A percentile compares a stretch with the other conserved stretches of the same genome.
Evolutionary conservation across 1,284 basidiomycete genomes (phyloP).

Genomic region (Pholiota adiposa): DNA sequence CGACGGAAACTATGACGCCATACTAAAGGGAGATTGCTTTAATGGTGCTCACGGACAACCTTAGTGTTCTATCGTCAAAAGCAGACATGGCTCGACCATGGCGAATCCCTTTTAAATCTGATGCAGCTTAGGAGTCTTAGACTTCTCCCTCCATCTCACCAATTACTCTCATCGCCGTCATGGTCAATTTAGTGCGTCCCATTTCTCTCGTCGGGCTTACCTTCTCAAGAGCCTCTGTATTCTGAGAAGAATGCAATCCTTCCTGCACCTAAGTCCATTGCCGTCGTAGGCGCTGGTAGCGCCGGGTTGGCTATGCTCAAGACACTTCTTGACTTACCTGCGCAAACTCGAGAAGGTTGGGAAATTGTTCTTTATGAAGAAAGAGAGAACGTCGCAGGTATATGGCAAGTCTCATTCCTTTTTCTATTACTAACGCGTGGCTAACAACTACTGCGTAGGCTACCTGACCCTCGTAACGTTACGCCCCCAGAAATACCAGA

Average conservation of each 20-base stretch:
- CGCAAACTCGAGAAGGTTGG: slow-evolving; percentile 40
- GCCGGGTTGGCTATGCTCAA: slow-evolving; percentile 57
- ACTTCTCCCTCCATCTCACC: not conserved
- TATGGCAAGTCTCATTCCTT: slow-evolving; percentile 41
- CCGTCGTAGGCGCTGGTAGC: slow-evolving; percentile 53
- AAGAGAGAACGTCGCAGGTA: slow-evolving; percentile 51
- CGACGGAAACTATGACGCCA: slow-evolving; percentile 24
- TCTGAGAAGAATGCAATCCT: slow-evolving; percentile 13
- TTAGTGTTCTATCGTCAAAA: not conserved
- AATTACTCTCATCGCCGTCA: slow-evolving; percentile 8
- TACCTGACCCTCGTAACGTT: slow-evolving; percentile 46
- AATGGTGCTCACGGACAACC: slow-evolving; percentile 1
- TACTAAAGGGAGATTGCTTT: slow-evolving; percentile 23
- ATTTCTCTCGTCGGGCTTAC: slow-evolving; percentile 25
- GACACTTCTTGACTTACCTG: slow-evolving; percentile 50
- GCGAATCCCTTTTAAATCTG: not conserved
- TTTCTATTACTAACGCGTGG: not conserved
- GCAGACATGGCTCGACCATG: not conserved
- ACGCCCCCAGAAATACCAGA: slow-evolving; percentile 52
- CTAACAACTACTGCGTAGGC: slow-evolving; percentile 24
- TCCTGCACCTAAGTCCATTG: slow-evolving; percentile 47
- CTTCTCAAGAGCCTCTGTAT: slow-evolving; percentile 18
- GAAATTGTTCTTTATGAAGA: slow-evolving; percentile 58
- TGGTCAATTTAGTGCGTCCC: slow-evolving; percentile 31
- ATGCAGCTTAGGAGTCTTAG: not conserved